Evolutionary conservation across 306 rosid species (phyloP), one percentile per base, ranked within the genome.

Genomic region (Rubus idaeus): DNA sequence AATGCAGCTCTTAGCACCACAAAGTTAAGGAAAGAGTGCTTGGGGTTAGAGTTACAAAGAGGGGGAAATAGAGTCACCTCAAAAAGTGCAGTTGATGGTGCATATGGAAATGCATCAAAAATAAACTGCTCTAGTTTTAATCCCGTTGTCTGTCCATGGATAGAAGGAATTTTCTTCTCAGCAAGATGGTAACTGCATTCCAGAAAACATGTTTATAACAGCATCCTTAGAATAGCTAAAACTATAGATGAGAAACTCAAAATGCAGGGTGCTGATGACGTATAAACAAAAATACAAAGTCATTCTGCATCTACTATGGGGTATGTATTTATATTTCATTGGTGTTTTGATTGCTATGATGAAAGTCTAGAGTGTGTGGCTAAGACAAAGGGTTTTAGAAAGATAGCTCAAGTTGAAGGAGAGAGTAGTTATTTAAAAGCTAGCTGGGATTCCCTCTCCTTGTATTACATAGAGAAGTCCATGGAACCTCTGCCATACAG

Each of bases 21-120:
- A 21, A 69, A 14, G 35, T 47, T 17, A 84, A 17, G 45, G 49
- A 75, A 35, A 14, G 78, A 55, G 42, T 35, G 46, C 45, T 47
- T 6, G 75, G 44, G 55, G 58, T 68, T 72, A 76, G 30, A 35
- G n/a, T 72, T 72, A 42, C 21, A 72, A 65, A 50, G 5, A 8
- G 26, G 75, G 37, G 40, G 52, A 53, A 65, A 68, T n/a, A 49
- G 16, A 78, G 42, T 86, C 86, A 92, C 98, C 98, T 96, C 99
- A 88, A 86, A 96, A 71, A 96, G 97, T 69, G 98, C 98, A 67
- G 99, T 96, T 8, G 99, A 88, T 69, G 99, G 97, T 68, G 99
- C 94, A 80, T 96, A 96, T 4, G 99, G 96, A 86, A 96, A 96
- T 26, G 98, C 96, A 84, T 96, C 99, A 80, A 96, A 96, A 80